Conservation (phyloP, 208 protist species). For the Trypanosoma brucei region DNA sequence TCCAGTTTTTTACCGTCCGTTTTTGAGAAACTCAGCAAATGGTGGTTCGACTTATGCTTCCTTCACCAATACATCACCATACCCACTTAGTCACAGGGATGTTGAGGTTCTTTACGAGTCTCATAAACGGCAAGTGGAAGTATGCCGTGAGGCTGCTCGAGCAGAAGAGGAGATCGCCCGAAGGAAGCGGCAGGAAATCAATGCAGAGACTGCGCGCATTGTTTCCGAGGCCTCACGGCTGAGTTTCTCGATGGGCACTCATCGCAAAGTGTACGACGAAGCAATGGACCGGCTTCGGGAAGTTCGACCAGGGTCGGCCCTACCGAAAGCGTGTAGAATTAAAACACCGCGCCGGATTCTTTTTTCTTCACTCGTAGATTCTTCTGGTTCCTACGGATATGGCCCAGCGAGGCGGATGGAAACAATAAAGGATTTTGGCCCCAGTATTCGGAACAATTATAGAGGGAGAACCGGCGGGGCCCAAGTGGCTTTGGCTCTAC, state of each 20-base stretch:
- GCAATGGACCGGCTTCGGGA: background rate
- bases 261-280: conserved; percentile 5
- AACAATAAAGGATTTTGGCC: background rate
- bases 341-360: background rate
- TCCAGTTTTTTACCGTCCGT: background rate
- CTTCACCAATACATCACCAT: background rate
- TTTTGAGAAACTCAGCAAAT: background rate
- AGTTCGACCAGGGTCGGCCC: background rate
- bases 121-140: background rate
- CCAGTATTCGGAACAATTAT: background rate
- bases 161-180: background rate
- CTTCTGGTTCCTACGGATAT: background rate
- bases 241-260: conserved; percentile 4
- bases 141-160: background rate
- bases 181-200: background rate
- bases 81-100: background rate
- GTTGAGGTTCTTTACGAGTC: conserved; percentile 2
- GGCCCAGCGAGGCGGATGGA: background rate
- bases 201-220: background rate
- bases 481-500: conserved; percentile 8
- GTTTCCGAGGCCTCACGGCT: conserved; percentile 4
- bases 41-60: background rate
- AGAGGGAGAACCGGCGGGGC: background rate
- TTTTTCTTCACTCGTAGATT: background rate
- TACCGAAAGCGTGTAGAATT: background rate